These are phyloP conservation scores for Chaetomiaceae sp. DNA, from an alignment of 2,329 filamentous ascomycete species.

Conservation along the genomic window DNA sequence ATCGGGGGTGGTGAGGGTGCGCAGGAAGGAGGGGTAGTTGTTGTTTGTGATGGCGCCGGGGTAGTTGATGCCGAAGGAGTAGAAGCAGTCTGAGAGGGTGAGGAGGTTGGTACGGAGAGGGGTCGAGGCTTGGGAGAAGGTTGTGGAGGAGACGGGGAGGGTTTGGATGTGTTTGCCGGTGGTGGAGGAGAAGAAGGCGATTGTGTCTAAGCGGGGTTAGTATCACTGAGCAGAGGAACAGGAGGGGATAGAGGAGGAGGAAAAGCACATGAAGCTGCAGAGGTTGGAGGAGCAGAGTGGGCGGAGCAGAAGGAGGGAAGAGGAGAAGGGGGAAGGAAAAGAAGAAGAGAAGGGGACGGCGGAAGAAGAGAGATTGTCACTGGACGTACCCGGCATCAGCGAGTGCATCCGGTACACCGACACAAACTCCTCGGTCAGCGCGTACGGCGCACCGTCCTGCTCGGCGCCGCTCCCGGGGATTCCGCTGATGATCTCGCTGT, in stretches of 20 bases:
- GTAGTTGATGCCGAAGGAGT: constrained; percentile 45
- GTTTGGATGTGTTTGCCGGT: constrained; percentile 8
- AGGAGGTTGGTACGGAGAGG: constrained; percentile 3
- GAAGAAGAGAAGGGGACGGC: too few relatives aligned
- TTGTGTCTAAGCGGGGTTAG: too few relatives aligned
- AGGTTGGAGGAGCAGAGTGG: too few relatives aligned
- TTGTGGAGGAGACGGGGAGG: constrained; percentile 6
- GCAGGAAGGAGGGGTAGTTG: constrained; percentile 38
- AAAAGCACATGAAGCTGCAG: too few relatives aligned
- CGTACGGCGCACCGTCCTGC: constrained; percentile 19
- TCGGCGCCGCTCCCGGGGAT: constrained; percentile 22
- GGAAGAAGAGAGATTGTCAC: too few relatives aligned
- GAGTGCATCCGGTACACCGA: constrained; percentile 22
- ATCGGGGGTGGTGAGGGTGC: constrained; percentile 38
- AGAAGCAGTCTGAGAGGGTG: constrained; percentile 37
- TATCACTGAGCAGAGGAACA: too few relatives aligned
- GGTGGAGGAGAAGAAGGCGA: constrained; percentile 14
- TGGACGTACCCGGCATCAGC: constrained; percentile 15
- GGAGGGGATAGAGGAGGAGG: too few relatives aligned
- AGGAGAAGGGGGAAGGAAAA: background rate
- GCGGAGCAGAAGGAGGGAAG: too few relatives aligned
- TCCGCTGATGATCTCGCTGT: constrained; percentile 35
- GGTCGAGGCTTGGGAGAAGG: constrained; percentile 3
- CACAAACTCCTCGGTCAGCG: constrained; percentile 23
- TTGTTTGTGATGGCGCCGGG: constrained; percentile 41